phyloP scores from a whole-genome alignment of 1,284 basidiomycete species.

The Naganishia liquefaciens region DNA sequence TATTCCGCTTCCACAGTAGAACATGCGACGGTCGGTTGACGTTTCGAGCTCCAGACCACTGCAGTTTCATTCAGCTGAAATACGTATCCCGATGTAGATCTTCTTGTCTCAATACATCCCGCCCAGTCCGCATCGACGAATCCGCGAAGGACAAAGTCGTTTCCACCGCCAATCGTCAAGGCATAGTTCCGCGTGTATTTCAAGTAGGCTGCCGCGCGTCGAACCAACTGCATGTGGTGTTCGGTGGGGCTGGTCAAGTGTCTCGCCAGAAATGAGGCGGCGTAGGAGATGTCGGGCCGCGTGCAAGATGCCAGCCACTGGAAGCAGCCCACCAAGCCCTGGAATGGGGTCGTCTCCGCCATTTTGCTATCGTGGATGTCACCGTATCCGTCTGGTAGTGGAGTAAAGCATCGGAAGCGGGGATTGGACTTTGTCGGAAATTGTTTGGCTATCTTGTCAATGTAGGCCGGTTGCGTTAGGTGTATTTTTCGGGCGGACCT shows the following conservation, averaged over 20 bases:
- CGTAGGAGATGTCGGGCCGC: slow-evolving; percentile 42
- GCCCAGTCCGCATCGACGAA: slow-evolving; percentile 45
- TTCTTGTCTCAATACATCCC: slow-evolving; percentile 39
- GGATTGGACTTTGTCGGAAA: slow-evolving; percentile 46
- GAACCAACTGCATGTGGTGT: slow-evolving; percentile 54
- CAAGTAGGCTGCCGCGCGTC: slow-evolving; percentile 56
- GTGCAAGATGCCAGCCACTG: slow-evolving; percentile 41
- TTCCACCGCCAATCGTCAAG: background rate
- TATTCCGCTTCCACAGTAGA: slow-evolving; percentile 53
- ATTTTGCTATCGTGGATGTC: slow-evolving; percentile 32
- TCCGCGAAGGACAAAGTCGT: background rate
- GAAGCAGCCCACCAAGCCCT: slow-evolving; percentile 39
- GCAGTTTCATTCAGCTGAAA: slow-evolving; percentile 44
- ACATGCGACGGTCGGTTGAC: background rate
- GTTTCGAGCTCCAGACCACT: slow-evolving; percentile 1
- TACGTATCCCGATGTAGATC: slow-evolving; percentile 54
- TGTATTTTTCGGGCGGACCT: slow-evolving; percentile 1
- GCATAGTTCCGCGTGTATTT: background rate
- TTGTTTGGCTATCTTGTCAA: slow-evolving; percentile 49
- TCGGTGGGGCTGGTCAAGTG: slow-evolving; percentile 29
- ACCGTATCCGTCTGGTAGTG: slow-evolving; percentile 9
- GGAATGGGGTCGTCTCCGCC: slow-evolving; percentile 33
- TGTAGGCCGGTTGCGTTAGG: slow-evolving; percentile 53
- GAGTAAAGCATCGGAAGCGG: background rate
- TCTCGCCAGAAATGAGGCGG: slow-evolving; percentile 38